Percentiles rank a stretch among this genome's conserved stretches.
Evolutionary conservation across 345 rosid species (phyloP).

Genomic region (Eucalyptus guilfoylei): DNA sequence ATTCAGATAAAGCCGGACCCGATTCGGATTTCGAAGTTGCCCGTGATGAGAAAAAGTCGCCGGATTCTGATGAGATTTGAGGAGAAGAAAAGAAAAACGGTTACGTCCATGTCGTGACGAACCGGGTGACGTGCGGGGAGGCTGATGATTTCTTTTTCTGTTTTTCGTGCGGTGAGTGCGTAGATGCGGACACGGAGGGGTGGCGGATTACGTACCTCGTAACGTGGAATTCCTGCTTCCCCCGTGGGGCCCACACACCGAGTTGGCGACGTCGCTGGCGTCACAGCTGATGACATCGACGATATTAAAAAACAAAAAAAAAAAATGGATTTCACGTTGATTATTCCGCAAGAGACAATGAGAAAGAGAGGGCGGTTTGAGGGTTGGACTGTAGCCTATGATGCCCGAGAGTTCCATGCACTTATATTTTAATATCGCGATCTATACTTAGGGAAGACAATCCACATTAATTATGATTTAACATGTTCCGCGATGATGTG

Average conservation of each 20-base stretch:
- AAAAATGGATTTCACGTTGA: neutral
- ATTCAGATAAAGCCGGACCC: neutral
- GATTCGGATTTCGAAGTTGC: neutral
- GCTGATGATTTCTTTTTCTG: neutral
- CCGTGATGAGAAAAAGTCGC: neutral
- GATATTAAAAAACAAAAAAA: neutral
- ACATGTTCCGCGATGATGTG: neutral
- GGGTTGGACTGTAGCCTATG: neutral
- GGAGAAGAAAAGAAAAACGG: neutral
- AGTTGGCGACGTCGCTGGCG: neutral
- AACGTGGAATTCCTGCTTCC: neutral
- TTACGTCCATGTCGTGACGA: neutral
- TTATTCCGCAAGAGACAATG: neutral
- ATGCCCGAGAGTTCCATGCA: neutral
- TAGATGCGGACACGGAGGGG: neutral
- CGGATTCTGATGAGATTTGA: neutral
- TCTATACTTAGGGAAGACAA: neutral
- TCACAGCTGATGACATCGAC: neutral
- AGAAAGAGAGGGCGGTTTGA: neutral
- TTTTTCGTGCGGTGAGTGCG: neutral
- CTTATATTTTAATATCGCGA: neutral
- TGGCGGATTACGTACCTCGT: neutral
- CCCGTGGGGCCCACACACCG: neutral
- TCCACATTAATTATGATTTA: neutral
- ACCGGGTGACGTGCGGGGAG: neutral